These are phyloP conservation scores for Arthrobotrys sinensis DNA, from an alignment of 2,329 filamentous ascomycete genomes.

Conservation along the genomic window DNA sequence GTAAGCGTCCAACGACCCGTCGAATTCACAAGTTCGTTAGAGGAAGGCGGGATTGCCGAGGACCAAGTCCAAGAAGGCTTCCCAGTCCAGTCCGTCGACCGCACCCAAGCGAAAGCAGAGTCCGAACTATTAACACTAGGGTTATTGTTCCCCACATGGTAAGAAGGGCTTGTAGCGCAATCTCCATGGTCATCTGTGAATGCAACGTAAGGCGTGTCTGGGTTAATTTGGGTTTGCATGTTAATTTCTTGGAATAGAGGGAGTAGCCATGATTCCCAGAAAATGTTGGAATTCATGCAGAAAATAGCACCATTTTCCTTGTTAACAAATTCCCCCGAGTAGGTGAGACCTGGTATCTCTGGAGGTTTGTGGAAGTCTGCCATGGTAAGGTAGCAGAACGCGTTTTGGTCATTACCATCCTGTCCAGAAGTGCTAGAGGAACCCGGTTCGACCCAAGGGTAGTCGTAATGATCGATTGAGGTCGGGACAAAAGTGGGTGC, in stretches of 20 bases:
- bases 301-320: neutral
- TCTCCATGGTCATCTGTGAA: neutral
- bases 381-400: constrained; percentile 5
- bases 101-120: neutral
- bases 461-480: constrained; percentile 2
- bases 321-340: neutral
- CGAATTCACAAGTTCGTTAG: neutral
- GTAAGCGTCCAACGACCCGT: neutral
- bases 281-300: constrained; percentile 4
- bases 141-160: constrained; percentile 10
- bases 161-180: neutral
- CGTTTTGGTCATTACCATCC: neutral
- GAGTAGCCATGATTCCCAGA: constrained; percentile 2
- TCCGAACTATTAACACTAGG: neutral
- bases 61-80: constrained; percentile 4
- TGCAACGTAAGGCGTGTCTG: neutral
- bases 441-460: constrained; percentile 5
- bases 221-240: neutral
- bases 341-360: neutral
- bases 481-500: constrained; percentile 12
- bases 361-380: constrained; percentile 1
- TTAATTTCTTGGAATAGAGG: neutral
- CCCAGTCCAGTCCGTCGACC: neutral
- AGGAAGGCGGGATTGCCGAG: neutral
- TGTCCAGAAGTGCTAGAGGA: neutral